phyloP scores from a whole-genome alignment of 2,329 filamentous ascomycete species.

The Alternaria dauci region DNA sequence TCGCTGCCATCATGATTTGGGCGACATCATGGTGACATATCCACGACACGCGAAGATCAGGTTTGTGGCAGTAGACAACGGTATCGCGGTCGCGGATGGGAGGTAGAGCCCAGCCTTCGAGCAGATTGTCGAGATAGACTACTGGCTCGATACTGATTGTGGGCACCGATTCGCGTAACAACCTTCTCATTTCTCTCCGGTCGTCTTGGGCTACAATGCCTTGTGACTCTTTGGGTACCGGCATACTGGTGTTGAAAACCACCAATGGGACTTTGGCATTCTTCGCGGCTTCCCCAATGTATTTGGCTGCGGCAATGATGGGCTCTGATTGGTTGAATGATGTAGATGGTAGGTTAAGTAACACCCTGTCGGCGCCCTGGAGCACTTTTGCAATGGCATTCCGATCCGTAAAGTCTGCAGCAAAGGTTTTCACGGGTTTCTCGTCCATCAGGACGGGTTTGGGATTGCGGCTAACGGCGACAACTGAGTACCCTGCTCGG shows the following conservation, averaged over 20 bases:
- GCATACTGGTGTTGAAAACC: constrained; percentile 45
- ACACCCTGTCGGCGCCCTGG: constrained; percentile 29
- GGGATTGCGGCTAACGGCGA: constrained; percentile 38
- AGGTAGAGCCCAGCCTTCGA: constrained; percentile 52
- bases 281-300: constrained; percentile 32
- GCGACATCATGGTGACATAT: constrained; percentile 54
- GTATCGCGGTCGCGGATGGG: constrained; percentile 47
- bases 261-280: constrained; percentile 26
- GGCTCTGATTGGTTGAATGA: constrained; percentile 39
- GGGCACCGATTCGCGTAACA: constrained; percentile 46
- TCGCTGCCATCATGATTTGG: constrained; percentile 51
- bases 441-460: constrained; percentile 25
- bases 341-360: constrained; percentile 41
- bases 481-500: constrained; percentile 34
- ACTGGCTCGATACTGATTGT: constrained; percentile 50
- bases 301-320: constrained; percentile 32
- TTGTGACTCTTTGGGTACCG: constrained; percentile 30
- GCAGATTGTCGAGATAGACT: constrained; percentile 52
- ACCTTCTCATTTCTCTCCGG: constrained; percentile 38
- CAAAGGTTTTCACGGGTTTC: constrained; percentile 24
- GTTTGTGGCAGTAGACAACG: constrained; percentile 53
- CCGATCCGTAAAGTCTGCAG: constrained; percentile 34
- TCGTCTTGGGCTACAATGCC: constrained; percentile 44
- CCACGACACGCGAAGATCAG: constrained; percentile 50
- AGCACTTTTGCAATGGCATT: constrained; percentile 26